Percentiles rank a stretch among this genome's conserved stretches.
Evolutionary conservation across 441 rosid genomes (phyloP).

Genomic region (Capsella rubella): DNA sequence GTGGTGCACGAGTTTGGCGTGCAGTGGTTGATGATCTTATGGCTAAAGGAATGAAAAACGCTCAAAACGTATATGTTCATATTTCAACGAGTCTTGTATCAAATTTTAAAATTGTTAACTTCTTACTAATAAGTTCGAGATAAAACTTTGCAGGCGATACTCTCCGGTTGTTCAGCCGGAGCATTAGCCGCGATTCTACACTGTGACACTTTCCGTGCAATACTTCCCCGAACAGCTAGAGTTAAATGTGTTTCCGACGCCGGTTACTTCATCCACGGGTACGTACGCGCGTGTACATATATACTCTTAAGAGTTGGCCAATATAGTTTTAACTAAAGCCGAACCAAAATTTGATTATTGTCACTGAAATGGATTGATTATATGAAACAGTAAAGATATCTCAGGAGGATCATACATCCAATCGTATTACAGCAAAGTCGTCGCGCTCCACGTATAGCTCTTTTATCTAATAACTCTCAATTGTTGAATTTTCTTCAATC

Average conservation of each 20-base stretch:
- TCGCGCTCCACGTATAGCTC: constrained; percentile 59
- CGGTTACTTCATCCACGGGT: constrained; percentile 83
- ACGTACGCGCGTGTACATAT: no score
- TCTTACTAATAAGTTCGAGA: not conserved
- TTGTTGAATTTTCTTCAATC: not conserved
- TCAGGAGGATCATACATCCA: constrained; percentile 66
- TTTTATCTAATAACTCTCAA: not conserved
- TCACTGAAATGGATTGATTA: no score
- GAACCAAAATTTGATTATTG: no score
- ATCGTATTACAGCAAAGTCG: constrained; percentile 60
- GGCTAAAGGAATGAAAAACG: constrained; percentile 77
- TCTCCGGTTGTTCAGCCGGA: constrained; percentile 94
- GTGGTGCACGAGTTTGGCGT: constrained; percentile 78
- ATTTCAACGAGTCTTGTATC: not conserved
- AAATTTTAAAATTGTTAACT: not conserved
- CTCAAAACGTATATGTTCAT: constrained; percentile 58
- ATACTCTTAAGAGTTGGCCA: no score
- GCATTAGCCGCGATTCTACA: constrained; percentile 85
- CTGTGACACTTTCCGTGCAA: constrained; percentile 72
- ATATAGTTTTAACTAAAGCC: no score
- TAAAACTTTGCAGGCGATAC: constrained; percentile 63
- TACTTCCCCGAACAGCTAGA: constrained; percentile 63
- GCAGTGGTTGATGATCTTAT: constrained; percentile 76
- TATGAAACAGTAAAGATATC: constrained; percentile 70
- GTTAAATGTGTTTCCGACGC: constrained; percentile 93